Conservation (phyloP, 345 rosid species). For the Atalantia buxifolia region DNA sequence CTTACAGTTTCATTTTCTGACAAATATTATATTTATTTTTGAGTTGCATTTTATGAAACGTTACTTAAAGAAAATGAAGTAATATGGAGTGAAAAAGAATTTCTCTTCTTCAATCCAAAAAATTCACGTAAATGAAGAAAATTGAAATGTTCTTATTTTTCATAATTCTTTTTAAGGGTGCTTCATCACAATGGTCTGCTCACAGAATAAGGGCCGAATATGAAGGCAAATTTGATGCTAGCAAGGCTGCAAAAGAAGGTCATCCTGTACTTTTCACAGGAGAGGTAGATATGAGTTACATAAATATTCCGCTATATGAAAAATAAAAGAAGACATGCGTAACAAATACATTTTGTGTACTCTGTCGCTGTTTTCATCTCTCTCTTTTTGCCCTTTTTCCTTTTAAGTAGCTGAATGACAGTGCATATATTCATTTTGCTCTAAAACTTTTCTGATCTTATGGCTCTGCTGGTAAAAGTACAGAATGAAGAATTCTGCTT, state of each 20-base stretch:
- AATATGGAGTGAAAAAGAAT: neutral
- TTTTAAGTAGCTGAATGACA: too few species aligned
- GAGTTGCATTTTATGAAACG: neutral
- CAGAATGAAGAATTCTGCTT: neutral
- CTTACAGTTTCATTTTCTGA: neutral
- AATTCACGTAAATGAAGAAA: neutral
- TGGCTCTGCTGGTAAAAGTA: neutral
- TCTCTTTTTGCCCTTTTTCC: neutral
- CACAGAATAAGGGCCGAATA: constrained; percentile 45
- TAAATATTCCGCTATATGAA: neutral
- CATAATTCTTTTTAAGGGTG: constrained; percentile 43
- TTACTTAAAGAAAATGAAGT: neutral
- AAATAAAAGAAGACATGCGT: neutral
- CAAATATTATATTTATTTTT: neutral
- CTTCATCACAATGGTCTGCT: constrained; percentile 82
- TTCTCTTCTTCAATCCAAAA: neutral
- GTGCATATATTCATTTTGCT: neutral
- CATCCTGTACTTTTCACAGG: constrained; percentile 78
- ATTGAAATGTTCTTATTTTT: neutral
- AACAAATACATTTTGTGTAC: neutral
- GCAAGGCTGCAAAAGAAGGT: constrained; percentile 59
- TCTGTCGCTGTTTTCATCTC: neutral
- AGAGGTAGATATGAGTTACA: constrained; percentile 51
- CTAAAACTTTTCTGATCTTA: neutral
- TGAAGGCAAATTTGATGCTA: constrained; percentile 62